Evolutionary conservation across 371 early-diverging fungal species (phyloP).

Genomic region (Lichtheimia hyalospora): DNA sequence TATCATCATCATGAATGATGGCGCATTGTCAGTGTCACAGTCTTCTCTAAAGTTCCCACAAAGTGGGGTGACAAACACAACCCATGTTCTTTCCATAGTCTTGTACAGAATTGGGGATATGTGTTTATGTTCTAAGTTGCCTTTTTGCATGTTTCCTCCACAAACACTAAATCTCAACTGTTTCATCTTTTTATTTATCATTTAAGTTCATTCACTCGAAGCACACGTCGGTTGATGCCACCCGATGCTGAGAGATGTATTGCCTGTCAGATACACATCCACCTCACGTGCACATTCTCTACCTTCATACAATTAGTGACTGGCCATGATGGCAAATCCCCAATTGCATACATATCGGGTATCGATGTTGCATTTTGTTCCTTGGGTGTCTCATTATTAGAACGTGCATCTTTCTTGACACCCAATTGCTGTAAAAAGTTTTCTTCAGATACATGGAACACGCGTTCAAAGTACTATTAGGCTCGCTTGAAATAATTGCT

Average conservation of each 20-base stretch:
- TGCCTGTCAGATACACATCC: slow-evolving; percentile 78
- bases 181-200: not conserved
- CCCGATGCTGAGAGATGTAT: slow-evolving; percentile 66
- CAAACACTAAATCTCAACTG: not conserved
- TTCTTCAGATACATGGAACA: slow-evolving; percentile 92
- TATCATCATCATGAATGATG: too few relatives aligned
- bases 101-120: not conserved
- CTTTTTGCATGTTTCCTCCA: not conserved
- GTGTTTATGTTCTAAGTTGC: not conserved
- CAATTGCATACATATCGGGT: slow-evolving; percentile 88
- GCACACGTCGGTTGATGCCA: slow-evolving; percentile 59
- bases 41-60: too few relatives aligned
- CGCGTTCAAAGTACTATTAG: slow-evolving; percentile 93
- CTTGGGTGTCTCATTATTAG: slow-evolving; percentile 75
- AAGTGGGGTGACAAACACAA: too few relatives aligned
- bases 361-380: slow-evolving; percentile 24
- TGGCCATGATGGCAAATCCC: slow-evolving; percentile 96
- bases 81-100: too few relatives aligned
- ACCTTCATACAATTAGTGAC: slow-evolving; percentile 94
- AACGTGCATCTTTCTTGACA: slow-evolving; percentile 71
- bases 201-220: not conserved
- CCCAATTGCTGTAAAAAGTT: slow-evolving; percentile 73
- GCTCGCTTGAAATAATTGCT: slow-evolving; percentile 85
- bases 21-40: too few relatives aligned
- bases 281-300: slow-evolving; percentile 89